Conservation (phyloP, 176 grass and related monocot species). For the Poa pratensis region DNA sequence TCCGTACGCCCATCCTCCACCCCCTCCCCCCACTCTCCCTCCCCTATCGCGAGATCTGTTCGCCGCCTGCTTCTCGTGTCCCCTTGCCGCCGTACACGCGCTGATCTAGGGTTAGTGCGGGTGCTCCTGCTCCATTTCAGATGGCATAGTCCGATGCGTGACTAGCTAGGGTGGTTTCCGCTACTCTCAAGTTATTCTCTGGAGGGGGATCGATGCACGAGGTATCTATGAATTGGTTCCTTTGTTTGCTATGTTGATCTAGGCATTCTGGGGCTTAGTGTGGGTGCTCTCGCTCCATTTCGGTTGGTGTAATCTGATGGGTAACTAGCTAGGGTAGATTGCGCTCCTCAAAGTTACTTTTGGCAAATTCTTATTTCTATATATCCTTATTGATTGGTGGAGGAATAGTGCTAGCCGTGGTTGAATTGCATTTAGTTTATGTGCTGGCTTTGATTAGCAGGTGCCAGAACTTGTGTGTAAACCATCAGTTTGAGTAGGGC, state of each 20-base stretch:
- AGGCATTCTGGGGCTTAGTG: no score
- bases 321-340: not conserved
- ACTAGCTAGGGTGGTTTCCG: no score
- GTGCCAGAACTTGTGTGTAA: not conserved
- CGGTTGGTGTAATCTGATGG: not conserved
- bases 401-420: not conserved
- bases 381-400: not conserved
- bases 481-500: no score
- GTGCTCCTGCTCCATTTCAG: no score
- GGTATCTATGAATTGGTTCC: no score
- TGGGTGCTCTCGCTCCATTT: not conserved
- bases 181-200: no score
- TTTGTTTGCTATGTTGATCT: no score
- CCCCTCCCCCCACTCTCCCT: no score
- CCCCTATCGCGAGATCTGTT: conserved; percentile 26
- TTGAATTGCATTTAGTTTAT: not conserved
- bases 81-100: no score
- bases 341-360: no score
- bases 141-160: no score
- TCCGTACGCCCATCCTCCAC: conserved; percentile 50
- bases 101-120: conserved; percentile 26
- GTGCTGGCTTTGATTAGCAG: not conserved
- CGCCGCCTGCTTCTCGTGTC: not conserved
- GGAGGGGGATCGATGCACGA: no score
- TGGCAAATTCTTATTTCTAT: not conserved